Conservation (phyloP, 805 yeast species). For the Diddensiella santjacobensis region DNA sequence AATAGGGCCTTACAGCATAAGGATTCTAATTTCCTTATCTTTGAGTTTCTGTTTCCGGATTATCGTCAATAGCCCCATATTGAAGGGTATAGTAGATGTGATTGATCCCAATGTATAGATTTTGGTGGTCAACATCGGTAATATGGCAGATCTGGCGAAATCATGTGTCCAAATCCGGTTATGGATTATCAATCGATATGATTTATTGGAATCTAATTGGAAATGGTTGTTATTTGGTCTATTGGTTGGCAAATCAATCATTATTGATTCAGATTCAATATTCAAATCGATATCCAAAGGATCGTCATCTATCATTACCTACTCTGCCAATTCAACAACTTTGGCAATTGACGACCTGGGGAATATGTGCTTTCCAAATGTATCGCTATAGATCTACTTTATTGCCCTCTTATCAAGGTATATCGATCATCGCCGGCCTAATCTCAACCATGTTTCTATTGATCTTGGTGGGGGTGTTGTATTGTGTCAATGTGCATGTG, state of each 20-base stretch:
- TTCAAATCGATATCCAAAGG: not conserved
- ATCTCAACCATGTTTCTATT: not conserved
- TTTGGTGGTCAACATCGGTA: slow-evolving; percentile 1
- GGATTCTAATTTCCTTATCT: slow-evolving; percentile 69
- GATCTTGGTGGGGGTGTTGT: not conserved
- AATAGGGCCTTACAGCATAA: slow-evolving; percentile 46
- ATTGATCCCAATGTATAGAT: not conserved
- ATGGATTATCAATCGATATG: not conserved
- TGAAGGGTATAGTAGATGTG: not conserved
- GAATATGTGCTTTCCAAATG: not conserved
- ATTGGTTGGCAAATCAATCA: not conserved
- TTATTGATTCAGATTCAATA: not conserved
- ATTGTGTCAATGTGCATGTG: slow-evolving; percentile 2
- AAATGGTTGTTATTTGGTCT: not conserved
- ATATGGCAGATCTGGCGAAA: not conserved
- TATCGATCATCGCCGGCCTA: not conserved
- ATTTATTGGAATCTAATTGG: not conserved
- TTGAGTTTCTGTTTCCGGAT: slow-evolving; percentile 78
- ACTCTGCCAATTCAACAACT: not conserved
- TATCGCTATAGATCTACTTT: not conserved
- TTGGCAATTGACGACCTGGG: not conserved
- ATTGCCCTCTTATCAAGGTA: not conserved
- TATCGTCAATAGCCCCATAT: slow-evolving; percentile 78
- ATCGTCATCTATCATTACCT: too few species aligned
- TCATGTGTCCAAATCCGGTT: not conserved